Evolutionary conservation across 768 basidiomycete genomes (phyloP).

Genomic region (Collybia sp.): DNA sequence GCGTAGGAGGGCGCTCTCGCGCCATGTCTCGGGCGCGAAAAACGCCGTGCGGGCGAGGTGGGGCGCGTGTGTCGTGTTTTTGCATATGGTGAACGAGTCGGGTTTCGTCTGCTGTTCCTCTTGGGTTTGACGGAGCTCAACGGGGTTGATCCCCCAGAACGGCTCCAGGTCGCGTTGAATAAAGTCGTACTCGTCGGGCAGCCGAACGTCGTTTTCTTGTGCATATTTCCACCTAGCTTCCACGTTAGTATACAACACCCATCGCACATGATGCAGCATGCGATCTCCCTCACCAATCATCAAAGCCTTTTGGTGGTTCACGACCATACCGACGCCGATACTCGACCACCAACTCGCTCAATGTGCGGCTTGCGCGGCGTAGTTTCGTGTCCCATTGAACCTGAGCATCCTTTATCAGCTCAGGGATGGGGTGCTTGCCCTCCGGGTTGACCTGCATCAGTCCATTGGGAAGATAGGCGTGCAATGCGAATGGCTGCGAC

Average conservation of each 20-base stretch:
- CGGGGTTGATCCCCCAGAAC: conserved; percentile 66
- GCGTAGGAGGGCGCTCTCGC: conserved; percentile 13
- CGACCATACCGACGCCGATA: conserved; percentile 63
- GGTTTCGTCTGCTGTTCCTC: conserved; percentile 29
- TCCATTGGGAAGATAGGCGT: conserved; percentile 15
- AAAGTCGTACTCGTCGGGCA: conserved; percentile 84
- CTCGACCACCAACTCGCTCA: conserved; percentile 61
- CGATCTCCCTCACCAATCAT: conserved; percentile 71
- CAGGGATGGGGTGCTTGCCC: conserved; percentile 58
- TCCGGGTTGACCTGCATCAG: conserved; percentile 20
- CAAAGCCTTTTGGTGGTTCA: conserved; percentile 72
- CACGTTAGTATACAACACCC: not conserved
- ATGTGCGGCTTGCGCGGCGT: conserved; percentile 58
- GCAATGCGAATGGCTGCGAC: no score
- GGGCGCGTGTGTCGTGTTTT: conserved; percentile 20
- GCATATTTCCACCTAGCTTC: conserved; percentile 49
- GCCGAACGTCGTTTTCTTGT: conserved; percentile 63
- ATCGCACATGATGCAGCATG: not conserved
- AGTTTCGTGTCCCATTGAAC: conserved; percentile 49
- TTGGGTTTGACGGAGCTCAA: conserved; percentile 31
- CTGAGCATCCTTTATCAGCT: conserved; percentile 64
- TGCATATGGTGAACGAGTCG: conserved; percentile 38
- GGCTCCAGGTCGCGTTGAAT: conserved; percentile 74
- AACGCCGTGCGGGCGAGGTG: conserved; percentile 15
- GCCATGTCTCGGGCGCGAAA: conserved; percentile 17